A percentile compares a stretch with the other conserved stretches of the same genome.
Conservation (phyloP, 495 filamentous ascomycete species). For the Neurospora tetraspora region DNA sequence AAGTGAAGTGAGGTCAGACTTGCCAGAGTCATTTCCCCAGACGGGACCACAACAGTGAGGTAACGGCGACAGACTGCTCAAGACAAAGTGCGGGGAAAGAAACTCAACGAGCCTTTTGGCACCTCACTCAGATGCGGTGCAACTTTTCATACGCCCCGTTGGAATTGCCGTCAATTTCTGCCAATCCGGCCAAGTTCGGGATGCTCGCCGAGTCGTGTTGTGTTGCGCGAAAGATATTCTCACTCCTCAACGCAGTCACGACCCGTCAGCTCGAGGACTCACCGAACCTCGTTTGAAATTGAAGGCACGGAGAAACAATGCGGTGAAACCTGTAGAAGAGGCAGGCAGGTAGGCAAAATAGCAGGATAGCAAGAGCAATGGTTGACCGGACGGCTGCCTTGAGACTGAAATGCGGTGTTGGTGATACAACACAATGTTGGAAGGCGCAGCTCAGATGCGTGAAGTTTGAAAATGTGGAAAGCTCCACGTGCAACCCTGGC, state of each 20-base stretch:
- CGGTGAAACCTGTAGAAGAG: background rate
- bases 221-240: background rate
- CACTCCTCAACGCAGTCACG: background rate
- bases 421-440: background rate
- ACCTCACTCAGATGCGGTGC: background rate
- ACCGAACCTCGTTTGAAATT: background rate
- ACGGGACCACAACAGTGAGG: background rate
- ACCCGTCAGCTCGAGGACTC: background rate
- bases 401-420: background rate
- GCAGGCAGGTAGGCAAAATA: background rate
- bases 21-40: background rate
- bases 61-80: background rate
- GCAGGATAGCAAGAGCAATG: background rate
- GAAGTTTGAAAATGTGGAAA: background rate
- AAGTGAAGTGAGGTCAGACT: background rate
- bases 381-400: background rate
- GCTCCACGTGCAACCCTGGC: background rate
- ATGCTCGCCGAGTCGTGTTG: background rate
- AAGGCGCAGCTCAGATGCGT: background rate
- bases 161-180: background rate
- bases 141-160: background rate
- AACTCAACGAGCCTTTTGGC: background rate
- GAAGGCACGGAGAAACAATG: background rate
- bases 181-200: background rate
- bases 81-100: background rate